Base-by-base conservation (phyloP, 192 early-diverging fungal genomes). In the Coemansia furcata region DNA sequence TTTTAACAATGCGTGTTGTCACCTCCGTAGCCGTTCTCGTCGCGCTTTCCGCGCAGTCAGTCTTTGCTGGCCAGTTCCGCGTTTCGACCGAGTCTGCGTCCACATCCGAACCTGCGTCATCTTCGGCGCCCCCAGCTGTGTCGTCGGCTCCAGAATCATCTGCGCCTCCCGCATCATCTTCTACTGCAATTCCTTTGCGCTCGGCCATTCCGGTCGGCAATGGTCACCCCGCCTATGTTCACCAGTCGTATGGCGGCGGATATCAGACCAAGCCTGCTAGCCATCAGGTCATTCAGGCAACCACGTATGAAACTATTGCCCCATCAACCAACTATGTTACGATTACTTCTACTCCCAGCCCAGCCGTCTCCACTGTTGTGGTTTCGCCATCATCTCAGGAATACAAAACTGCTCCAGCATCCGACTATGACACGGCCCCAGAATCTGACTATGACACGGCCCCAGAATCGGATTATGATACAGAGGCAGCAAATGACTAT, bases 21-120 rank as follows among this genome's bases (percentile, higher is more conserved):
- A 64, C 72, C 42, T 73, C 77, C 29, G 43, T 79, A 63, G 71
- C 71, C 3, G 33, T 73, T 50, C 10, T 79, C 61, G 77, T 68
- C 19, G 77, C 68, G 17, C 55, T 79, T 47, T 67, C 77, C 8
- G 77, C 67, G 43, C 71, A 73, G 46, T 39, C 62, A 8, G 77
- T 65, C 42, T 32, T 79, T 55, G 77, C 67, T 17, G 40, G 66
- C n/a, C 61, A 50, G 47, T 6, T 60, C n/a, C 39, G 72, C 65
- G 42, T 60, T 6, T 44, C 54, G 6, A 21, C 15, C 3, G 55
- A 26, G 29, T 65, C 63, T n/a, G 50, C 40, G 37, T 5, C 26
- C 12, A 8, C 55, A n/a, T 42, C 61, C 7, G 46, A 52, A 30
- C 36, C 59, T 21, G 59, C 36, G 52, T 55, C 68, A 15, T 58